Percentiles rank a stretch among this genome's conserved stretches.
These are phyloP conservation scores for Trichocomaceae sp. DNA, from an alignment of 2,329 filamentous ascomycete genomes.

Conservation along the genomic window DNA sequence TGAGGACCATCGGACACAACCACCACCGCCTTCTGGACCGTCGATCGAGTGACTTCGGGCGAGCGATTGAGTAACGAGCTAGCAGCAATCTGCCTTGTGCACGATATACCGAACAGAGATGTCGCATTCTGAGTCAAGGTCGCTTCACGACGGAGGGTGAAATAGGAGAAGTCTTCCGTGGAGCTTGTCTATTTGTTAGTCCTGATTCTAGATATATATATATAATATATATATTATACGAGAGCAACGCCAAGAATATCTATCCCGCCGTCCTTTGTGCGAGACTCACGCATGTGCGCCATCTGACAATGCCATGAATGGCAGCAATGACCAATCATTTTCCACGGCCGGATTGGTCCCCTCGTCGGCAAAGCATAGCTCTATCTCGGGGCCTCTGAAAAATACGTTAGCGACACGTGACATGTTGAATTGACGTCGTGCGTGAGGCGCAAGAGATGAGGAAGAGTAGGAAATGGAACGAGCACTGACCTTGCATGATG, in stretches of 20 bases:
- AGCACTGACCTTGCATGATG: conserved; percentile 59
- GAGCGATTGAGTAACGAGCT: conserved; percentile 69
- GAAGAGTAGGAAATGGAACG: too few species aligned
- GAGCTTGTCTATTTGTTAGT: conserved; percentile 48
- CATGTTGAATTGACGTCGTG: conserved; percentile 3
- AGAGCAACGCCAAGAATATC: not conserved
- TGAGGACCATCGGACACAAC: conserved; percentile 89
- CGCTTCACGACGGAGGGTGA: conserved; percentile 66
- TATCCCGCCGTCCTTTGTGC: not conserved
- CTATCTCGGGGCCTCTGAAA: conserved; percentile 76
- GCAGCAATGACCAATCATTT: conserved; percentile 84
- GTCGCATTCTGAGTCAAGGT: conserved; percentile 47
- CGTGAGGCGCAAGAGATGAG: not conserved
- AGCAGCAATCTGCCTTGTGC: conserved; percentile 83
- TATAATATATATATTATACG: not conserved
- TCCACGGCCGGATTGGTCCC: conserved; percentile 70
- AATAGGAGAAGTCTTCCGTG: conserved; percentile 96
- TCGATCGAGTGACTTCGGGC: conserved; percentile 88
- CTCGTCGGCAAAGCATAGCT: conserved; percentile 80
- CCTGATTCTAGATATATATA: not conserved
- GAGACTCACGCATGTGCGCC: conserved; percentile 77
- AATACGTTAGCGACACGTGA: not conserved
- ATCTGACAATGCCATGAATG: conserved; percentile 95
- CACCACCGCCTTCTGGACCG: conserved; percentile 96
- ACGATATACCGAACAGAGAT: conserved; percentile 92